phyloP scores from a whole-genome alignment of 2,329 filamentous ascomycete species.

The Stemphylium vesicarium region DNA sequence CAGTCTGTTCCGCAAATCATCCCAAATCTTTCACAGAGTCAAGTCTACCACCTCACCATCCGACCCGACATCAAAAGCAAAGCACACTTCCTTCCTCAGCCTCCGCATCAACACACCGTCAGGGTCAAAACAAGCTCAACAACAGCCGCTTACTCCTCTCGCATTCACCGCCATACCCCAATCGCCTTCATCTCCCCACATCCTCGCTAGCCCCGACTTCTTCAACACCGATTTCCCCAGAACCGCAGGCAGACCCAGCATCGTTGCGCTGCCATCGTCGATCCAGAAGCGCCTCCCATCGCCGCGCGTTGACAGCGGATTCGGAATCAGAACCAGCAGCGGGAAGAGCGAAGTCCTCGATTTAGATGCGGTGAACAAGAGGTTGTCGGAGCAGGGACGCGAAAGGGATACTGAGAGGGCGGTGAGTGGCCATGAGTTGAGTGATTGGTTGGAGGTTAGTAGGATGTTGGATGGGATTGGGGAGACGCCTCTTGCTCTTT shows the following conservation, averaged over 20 bases:
- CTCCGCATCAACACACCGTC: constrained; percentile 19
- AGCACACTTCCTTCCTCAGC: constrained; percentile 22
- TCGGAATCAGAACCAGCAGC: background rate
- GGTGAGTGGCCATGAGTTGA: background rate
- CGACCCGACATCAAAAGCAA: constrained; percentile 10
- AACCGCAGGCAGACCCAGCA: background rate
- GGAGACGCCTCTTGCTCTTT: background rate
- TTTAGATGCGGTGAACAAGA: background rate
- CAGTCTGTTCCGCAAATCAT: constrained; percentile 16
- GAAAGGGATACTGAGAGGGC: background rate
- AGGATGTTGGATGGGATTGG: background rate
- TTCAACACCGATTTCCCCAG: constrained; percentile 3
- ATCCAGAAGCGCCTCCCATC: constrained; percentile 2
- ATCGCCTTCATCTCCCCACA: background rate
- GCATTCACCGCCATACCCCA: constrained; percentile 1
- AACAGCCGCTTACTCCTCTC: background rate
- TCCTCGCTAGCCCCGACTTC: constrained; percentile 10
- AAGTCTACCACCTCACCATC: background rate
- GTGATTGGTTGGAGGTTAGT: constrained; percentile 1
- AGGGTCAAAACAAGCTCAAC: background rate
- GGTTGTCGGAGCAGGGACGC: background rate
- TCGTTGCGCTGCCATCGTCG: background rate
- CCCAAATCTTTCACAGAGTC: constrained; percentile 13
- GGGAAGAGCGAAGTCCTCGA: background rate
- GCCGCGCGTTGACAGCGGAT: constrained; percentile 7